phyloP scores from a whole-genome alignment of 164 flowering plant species.

The Chimonanthus salicifolius region DNA sequence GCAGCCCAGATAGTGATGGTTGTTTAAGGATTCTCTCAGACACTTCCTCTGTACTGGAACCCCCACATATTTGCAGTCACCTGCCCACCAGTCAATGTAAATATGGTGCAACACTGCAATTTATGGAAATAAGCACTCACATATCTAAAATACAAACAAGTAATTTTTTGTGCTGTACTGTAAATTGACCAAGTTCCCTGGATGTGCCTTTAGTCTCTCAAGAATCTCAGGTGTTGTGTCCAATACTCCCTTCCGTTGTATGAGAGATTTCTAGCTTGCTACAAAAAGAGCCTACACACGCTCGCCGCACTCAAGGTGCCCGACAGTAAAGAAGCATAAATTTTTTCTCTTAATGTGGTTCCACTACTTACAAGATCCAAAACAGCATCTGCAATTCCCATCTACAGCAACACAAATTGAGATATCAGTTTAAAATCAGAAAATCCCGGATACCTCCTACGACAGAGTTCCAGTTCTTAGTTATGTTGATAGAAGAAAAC shows the following conservation, averaged over 20 bases:
- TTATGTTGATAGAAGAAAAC: too few relatives aligned
- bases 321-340: not conserved
- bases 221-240: slow-evolving; percentile 83
- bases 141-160: not conserved
- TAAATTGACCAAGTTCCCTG: slow-evolving; percentile 81
- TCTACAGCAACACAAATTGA: slow-evolving; percentile 32
- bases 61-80: slow-evolving; percentile 96
- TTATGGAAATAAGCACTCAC: too few relatives aligned
- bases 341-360: slow-evolving; percentile 76
- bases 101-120: not conserved
- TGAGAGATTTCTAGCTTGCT: slow-evolving; percentile 73
- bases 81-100: slow-evolving; percentile 27
- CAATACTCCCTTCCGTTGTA: slow-evolving; percentile 55
- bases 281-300: slow-evolving; percentile 76
- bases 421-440: slow-evolving; percentile 1
- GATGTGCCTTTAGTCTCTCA: slow-evolving; percentile 93
- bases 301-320: not conserved
- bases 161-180: slow-evolving; percentile 30
- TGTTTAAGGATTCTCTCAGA: slow-evolving; percentile 73
- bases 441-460: not conserved
- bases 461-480: too few relatives aligned
- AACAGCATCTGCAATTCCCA: slow-evolving; percentile 98
- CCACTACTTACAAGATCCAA: slow-evolving; percentile 99
- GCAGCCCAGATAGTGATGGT: slow-evolving; percentile 77
- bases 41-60: slow-evolving; percentile 75